A percentile compares a stretch with the other conserved stretches of the same genome.
Evolutionary conservation across 768 basidiomycete species (phyloP).

Genomic region (Phlebiopsis gigantea): DNA sequence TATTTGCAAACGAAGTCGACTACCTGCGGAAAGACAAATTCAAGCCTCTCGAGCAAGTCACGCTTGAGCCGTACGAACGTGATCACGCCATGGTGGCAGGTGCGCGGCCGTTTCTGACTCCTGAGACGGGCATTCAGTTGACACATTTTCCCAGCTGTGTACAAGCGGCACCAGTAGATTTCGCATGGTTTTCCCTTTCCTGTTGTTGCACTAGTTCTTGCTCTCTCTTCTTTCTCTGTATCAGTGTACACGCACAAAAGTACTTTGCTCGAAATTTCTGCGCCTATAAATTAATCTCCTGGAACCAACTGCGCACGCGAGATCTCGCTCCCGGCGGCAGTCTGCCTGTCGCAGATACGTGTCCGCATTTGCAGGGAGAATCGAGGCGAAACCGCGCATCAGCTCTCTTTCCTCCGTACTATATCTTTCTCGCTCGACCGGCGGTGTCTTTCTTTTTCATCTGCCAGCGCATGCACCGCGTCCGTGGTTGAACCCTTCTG

Average conservation of each 20-base stretch:
- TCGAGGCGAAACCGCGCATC: conserved; percentile 13
- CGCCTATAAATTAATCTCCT: conserved; percentile 7
- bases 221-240: conserved; percentile 9
- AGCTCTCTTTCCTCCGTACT: neutral
- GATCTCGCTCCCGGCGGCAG: conserved; percentile 2
- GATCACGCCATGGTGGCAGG: conserved; percentile 90
- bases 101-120: conserved; percentile 27
- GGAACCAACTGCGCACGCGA: neutral
- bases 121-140: neutral
- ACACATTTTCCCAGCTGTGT: conserved; percentile 31
- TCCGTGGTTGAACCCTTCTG: conserved; percentile 6
- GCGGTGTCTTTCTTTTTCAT: conserved; percentile 4
- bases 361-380: neutral
- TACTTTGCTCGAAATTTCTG: conserved; percentile 10
- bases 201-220: conserved; percentile 9
- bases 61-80: conserved; percentile 88
- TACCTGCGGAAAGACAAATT: conserved; percentile 70
- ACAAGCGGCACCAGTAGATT: conserved; percentile 38
- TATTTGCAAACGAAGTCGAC: conserved; percentile 87
- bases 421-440: neutral
- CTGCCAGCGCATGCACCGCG: conserved; percentile 10
- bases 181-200: conserved; percentile 12
- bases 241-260: conserved; percentile 12
- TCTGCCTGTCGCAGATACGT: conserved; percentile 2
- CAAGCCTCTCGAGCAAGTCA: conserved; percentile 94